Percentiles rank a stretch among this genome's conserved stretches.
Conservation (phyloP, 2,329 filamentous ascomycete species). For the Dothideomycetidae sp. region DNA sequence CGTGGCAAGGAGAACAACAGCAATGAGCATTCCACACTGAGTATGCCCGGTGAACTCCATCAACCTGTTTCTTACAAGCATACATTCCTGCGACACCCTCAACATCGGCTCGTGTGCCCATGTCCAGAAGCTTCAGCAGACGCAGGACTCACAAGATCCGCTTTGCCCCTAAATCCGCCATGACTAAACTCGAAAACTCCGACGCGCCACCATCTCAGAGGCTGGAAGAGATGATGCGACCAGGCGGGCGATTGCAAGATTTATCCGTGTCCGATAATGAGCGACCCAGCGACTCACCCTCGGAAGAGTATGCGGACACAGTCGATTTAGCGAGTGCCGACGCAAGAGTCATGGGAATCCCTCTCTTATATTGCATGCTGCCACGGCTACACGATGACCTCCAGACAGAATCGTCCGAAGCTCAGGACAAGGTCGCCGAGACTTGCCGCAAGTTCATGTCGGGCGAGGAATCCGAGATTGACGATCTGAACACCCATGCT, state of each 20-base stretch:
- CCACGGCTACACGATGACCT: slow-evolving; percentile 54
- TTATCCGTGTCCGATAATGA: slow-evolving; percentile 18
- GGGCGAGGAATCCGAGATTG: slow-evolving; percentile 35
- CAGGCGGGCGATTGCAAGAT: slow-evolving; percentile 20
- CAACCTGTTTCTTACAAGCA: too few relatives aligned
- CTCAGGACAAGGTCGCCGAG: slow-evolving; percentile 55
- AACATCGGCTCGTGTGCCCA: too few relatives aligned
- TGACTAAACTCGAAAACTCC: slow-evolving; percentile 1
- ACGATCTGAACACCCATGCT: slow-evolving; percentile 49
- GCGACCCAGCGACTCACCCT: slow-evolving; percentile 11
- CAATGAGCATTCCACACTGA: too few relatives aligned
- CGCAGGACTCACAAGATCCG: neutral
- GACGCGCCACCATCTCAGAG: slow-evolving; percentile 14
- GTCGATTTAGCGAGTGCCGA: too few relatives aligned
- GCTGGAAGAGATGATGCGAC: slow-evolving; percentile 18
- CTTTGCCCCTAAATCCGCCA: neutral
- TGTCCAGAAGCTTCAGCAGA: neutral
- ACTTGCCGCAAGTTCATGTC: slow-evolving; percentile 55
- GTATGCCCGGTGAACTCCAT: too few relatives aligned
- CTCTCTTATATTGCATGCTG: slow-evolving; percentile 42
- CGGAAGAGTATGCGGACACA: slow-evolving; percentile 10
- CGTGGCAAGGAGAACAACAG: too few relatives aligned
- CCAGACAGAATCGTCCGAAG: slow-evolving; percentile 50
- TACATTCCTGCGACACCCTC: too few relatives aligned
- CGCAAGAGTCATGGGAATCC: too few relatives aligned